Evolutionary conservation across 2,329 filamentous ascomycete genomes (phyloP).

Genomic region (Bipolaris sorokiniana): DNA sequence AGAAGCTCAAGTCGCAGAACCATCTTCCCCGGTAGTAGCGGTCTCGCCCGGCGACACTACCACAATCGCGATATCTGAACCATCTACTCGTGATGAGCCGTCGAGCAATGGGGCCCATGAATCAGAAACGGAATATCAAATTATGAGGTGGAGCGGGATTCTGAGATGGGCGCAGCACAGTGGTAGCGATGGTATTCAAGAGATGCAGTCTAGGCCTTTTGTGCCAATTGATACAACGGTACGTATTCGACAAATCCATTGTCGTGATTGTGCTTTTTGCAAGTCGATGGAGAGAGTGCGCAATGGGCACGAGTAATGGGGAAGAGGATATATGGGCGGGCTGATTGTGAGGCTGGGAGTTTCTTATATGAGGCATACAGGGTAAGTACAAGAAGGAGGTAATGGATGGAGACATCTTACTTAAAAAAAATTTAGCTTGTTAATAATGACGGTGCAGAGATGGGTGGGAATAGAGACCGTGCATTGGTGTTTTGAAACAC

Average conservation of each 20-base stretch:
- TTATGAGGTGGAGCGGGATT: not conserved
- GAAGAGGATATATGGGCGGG: not conserved
- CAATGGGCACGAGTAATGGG: too few relatives aligned
- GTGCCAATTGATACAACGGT: conserved; percentile 12
- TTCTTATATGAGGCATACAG: not conserved
- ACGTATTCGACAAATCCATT: conserved; percentile 16
- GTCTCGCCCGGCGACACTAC: not conserved
- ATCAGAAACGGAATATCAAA: not conserved
- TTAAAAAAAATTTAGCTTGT: not conserved
- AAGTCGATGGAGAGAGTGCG: not conserved
- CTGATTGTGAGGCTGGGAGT: not conserved
- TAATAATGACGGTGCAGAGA: not conserved
- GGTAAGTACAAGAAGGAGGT: not conserved
- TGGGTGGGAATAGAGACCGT: not conserved
- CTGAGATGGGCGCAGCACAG: not conserved
- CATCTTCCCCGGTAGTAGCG: not conserved
- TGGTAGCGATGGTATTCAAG: not conserved
- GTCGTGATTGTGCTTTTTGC: conserved; percentile 21
- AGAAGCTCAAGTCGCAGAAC: not conserved
- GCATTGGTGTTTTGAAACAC: not conserved
- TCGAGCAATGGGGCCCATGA: not conserved
- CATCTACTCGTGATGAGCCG: not conserved
- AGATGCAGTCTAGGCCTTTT: not conserved
- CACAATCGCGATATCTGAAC: not conserved
- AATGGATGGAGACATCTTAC: not conserved